A percentile compares a stretch with the other conserved stretches of the same genome.
Evolutionary conservation across 78 protist genomes (phyloP).

Genomic region (Dictyostelium intermedium): DNA sequence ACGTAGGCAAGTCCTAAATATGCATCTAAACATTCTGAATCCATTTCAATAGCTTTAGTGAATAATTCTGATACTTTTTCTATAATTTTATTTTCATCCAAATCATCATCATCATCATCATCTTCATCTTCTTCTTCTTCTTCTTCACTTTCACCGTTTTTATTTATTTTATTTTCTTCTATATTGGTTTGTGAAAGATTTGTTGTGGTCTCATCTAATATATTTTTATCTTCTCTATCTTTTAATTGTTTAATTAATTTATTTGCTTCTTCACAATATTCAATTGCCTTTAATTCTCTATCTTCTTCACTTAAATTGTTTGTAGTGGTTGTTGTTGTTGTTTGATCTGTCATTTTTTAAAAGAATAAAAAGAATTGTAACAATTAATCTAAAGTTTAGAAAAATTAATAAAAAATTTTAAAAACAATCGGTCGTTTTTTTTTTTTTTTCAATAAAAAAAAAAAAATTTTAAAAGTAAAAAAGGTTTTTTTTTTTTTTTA

Average conservation of each 20-base stretch:
- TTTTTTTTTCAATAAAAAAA: background rate
- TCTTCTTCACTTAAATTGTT: background rate
- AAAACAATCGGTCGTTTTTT: too few species aligned
- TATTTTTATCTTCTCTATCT: background rate
- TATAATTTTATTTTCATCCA: background rate
- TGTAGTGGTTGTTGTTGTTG: background rate
- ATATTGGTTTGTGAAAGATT: background rate
- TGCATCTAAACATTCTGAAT: slow-evolving; percentile 20
- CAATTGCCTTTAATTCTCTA: background rate
- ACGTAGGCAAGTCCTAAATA: slow-evolving; percentile 24
- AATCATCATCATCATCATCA: background rate
- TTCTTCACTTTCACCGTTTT: background rate
- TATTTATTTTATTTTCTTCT: background rate
- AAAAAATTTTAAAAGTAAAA: too few species aligned
- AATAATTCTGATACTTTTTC: slow-evolving; percentile 15
- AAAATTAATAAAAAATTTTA: too few species aligned
- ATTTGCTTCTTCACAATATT: slow-evolving; percentile 9
- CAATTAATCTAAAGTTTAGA: too few species aligned
- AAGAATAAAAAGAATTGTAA: too few species aligned
- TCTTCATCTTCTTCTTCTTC: background rate
- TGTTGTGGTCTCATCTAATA: background rate
- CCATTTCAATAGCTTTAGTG: background rate
- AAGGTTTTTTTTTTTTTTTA: too few species aligned
- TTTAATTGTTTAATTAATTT: slow-evolving; percentile 12
- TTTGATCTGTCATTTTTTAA: background rate